Conservation (phyloP, 1,139 yeast genomes). For the Trichomonascaceae sp. region DNA sequence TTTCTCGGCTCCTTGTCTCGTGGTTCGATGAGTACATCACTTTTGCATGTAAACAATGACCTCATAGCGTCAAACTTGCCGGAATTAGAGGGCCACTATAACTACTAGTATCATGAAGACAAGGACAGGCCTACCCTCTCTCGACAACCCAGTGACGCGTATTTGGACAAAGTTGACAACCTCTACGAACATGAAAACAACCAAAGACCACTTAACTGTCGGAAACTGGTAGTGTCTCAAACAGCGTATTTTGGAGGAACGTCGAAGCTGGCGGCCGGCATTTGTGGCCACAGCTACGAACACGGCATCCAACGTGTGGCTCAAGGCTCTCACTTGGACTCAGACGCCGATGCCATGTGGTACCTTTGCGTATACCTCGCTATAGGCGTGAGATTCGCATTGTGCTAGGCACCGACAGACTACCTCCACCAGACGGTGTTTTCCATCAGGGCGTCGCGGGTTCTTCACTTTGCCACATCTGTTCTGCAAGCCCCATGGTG, state of each 20-base stretch:
- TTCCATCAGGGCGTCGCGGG: conserved; percentile 68
- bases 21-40: too few relatives aligned
- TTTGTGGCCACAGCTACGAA: conserved; percentile 36
- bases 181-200: conserved; percentile 9
- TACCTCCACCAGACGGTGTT: conserved; percentile 65
- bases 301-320: conserved; percentile 61
- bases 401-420: conserved; percentile 47
- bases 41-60: too few relatives aligned
- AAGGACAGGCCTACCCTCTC: conserved; percentile 4
- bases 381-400: conserved; percentile 52
- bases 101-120: conserved; percentile 1
- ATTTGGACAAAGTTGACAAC: too few relatives aligned
- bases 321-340: conserved; percentile 57
- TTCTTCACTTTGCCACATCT: conserved; percentile 72
- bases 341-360: conserved; percentile 51
- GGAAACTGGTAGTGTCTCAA: too few relatives aligned
- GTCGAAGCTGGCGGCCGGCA: too few relatives aligned
- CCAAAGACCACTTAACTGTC: too few relatives aligned
- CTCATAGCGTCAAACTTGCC: too few relatives aligned
- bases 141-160: conserved; percentile 15
- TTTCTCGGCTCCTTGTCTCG: too few relatives aligned
- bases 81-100: too few relatives aligned
- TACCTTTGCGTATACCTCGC: conserved; percentile 61
- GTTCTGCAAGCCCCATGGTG: conserved; percentile 70
- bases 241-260: too few relatives aligned